These are phyloP conservation scores for Adansonia rubrostipa DNA, from an alignment of 441 rosid genomes.

Conservation along the genomic window DNA sequence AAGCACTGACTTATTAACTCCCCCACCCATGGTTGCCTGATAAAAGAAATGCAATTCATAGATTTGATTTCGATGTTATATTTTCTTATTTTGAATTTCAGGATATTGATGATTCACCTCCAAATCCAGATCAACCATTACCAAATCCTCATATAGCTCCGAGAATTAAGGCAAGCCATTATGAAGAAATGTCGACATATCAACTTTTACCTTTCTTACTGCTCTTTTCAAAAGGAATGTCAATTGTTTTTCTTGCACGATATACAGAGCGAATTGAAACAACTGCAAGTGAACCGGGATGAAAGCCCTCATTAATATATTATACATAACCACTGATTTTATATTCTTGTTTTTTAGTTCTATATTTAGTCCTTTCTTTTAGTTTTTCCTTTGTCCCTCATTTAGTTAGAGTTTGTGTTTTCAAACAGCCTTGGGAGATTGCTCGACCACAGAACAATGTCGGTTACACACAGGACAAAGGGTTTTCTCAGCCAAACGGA, in stretches of 20 bases:
- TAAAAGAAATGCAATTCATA: not conserved
- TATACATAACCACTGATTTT: not conserved
- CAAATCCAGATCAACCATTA: conserved; percentile 29
- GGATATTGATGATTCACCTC: conserved; percentile 35
- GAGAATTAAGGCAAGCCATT: conserved; percentile 23
- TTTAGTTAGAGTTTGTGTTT: conserved; percentile 11
- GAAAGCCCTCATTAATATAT: not conserved
- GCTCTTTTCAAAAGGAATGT: not conserved
- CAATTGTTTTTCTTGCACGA: not conserved
- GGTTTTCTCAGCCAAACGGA: conserved; percentile 16
- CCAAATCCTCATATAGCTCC: conserved; percentile 20
- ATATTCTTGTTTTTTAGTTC: not conserved
- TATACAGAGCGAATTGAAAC: not conserved
- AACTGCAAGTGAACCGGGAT: not conserved
- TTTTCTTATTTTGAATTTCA: not conserved
- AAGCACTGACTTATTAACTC: not conserved
- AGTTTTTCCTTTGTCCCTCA: not conserved
- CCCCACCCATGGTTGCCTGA: not conserved
- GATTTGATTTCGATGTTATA: not conserved
- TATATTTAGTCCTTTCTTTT: not conserved
- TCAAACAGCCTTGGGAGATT: conserved; percentile 33
- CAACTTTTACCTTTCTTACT: not conserved
- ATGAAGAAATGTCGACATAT: not conserved
- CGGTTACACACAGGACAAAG: not conserved
- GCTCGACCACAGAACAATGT: conserved; percentile 6